Base-by-base conservation (phyloP, 345 rosid genomes). In the Bretschneidera sinensis region DNA sequence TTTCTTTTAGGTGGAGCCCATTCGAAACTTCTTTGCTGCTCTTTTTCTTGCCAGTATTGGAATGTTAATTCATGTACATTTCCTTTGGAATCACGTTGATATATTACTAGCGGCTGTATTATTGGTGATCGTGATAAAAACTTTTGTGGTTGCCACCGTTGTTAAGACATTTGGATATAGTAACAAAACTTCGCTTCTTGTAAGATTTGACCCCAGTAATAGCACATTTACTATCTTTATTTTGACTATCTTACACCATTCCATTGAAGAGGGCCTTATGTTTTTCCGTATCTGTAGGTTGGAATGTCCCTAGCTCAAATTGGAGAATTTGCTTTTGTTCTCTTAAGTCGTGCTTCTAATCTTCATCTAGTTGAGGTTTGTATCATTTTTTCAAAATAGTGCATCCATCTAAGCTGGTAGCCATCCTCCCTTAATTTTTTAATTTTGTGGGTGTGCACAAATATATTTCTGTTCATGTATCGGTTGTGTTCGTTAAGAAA, bases 261-360 rank as follows among this genome's bases (percentile, higher is more conserved):
- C 45, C 43, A 1, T 58, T 51, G 67, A 71, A 23, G 34, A 55
- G 51, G 48, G 28, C 25, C 77, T 82, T 24, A 23, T 48, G 51
- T 59, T 56, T 57, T 64, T 60, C 34, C 51, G 18, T 54, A 25
- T 66, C 25, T 66, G 60, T 68, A 90, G 97, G 97, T 82, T 58
- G 97, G 97, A 62, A 85, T 90, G 92, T 87, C 97, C 24, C 82
- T 94, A 55, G 97, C 99, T 21, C 99, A 94, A 72, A 94, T 94
- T 55, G 99, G 97, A 64, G 99, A 94, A 55, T 94, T 94, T 60
- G 91, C 97, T 51, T 94, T 94, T 77, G 97, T 94, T 72, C 90
- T 94, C 57, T 84, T 94, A 48, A 94, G 97, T 71, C 95, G 97
- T 45, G 99, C 99, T 61, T 89, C 97, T 69, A 94, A 94, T 83